These are phyloP conservation scores for Thraustochytrium striatum DNA, from an alignment of 352 stramenopile species.

Conservation along the genomic window DNA sequence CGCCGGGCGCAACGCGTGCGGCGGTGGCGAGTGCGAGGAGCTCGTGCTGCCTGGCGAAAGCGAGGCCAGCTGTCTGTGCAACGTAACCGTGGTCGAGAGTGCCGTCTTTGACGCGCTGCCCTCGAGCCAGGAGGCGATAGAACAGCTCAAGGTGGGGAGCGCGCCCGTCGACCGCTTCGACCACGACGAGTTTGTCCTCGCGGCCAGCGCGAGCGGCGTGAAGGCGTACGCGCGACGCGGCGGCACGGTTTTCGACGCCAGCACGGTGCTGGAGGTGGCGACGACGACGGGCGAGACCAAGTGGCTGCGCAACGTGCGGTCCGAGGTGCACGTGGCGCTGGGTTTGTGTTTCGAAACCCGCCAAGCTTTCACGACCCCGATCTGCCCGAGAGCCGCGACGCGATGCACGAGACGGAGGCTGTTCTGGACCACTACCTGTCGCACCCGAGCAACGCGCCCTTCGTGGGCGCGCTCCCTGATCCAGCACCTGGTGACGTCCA, in stretches of 20 bases:
- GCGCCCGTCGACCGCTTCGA: background rate
- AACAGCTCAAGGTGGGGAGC: background rate
- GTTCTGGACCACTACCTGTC: constrained; percentile 59
- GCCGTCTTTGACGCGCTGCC: background rate
- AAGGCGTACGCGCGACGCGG: background rate
- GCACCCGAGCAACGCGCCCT: constrained; percentile 62
- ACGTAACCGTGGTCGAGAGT: background rate
- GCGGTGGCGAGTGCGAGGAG: background rate
- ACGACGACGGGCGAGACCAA: background rate
- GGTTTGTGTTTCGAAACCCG: constrained; percentile 60
- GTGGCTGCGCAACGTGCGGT: constrained; percentile 55
- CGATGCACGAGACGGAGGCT: constrained; percentile 62
- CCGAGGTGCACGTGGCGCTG: constrained; percentile 53
- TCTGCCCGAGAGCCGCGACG: constrained; percentile 54
- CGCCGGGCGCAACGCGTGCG: background rate
- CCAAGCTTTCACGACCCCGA: constrained; percentile 55
- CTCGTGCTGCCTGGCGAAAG: too few species aligned
- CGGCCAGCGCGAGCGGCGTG: background rate
- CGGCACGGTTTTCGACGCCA: constrained; percentile 2
- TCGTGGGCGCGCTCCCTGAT: constrained; percentile 61
- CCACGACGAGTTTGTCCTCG: background rate
- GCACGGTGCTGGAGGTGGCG: constrained; percentile 29
- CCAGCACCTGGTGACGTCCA: constrained; percentile 60
- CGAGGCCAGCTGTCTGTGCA: background rate
- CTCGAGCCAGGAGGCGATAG: background rate